phyloP scores from a whole-genome alignment of 2,329 filamentous ascomycete genomes.

The Hortaea werneckii region DNA sequence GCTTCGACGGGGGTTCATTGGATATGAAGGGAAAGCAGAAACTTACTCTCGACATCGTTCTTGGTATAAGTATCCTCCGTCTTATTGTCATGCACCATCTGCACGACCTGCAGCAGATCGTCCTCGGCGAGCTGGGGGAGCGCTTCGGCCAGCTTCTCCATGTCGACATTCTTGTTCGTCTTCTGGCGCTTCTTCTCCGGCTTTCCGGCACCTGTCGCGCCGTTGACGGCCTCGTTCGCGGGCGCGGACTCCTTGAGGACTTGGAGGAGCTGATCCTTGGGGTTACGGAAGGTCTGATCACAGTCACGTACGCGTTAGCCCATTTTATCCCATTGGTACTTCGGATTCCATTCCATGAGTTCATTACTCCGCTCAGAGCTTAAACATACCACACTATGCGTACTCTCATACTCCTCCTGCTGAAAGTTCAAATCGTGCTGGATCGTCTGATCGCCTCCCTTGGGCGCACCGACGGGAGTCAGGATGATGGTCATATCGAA shows the following conservation, averaged over 20 bases:
- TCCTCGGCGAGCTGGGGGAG: constrained; percentile 85
- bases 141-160: constrained; percentile 92
- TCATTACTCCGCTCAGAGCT: not conserved
- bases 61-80: constrained; percentile 88
- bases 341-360: not conserved
- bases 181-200: constrained; percentile 66
- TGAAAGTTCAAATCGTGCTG: constrained; percentile 89
- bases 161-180: constrained; percentile 53
- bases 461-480: constrained; percentile 60
- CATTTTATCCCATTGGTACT: not conserved
- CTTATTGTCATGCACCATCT: constrained; percentile 98
- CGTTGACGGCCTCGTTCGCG: constrained; percentile 48
- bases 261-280: constrained; percentile 72
- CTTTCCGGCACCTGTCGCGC: constrained; percentile 48
- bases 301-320: not conserved
- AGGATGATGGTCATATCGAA: constrained; percentile 89
- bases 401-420: constrained; percentile 68
- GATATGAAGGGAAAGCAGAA: not conserved
- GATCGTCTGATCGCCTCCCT: constrained; percentile 69
- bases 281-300: constrained; percentile 72
- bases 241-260: constrained; percentile 74
- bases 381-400: constrained; percentile 57
- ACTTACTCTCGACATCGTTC: constrained; percentile 82
- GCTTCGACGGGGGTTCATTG: not conserved
- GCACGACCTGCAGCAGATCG: constrained; percentile 85